phyloP scores from a whole-genome alignment of 768 basidiomycete species.

The Rhodotorula sphaerocarpa region DNA sequence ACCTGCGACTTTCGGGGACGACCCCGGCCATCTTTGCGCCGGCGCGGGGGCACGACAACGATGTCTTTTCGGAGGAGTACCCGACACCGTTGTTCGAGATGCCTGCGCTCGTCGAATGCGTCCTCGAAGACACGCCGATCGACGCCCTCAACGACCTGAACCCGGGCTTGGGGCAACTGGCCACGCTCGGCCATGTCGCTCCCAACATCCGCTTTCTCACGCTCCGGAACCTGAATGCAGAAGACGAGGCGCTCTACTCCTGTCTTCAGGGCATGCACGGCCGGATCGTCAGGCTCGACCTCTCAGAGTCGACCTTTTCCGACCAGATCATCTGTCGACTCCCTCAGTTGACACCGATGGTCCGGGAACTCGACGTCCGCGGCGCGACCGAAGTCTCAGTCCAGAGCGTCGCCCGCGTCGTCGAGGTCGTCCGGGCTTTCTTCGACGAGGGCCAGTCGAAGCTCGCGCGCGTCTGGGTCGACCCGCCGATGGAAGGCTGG shows the following conservation, averaged over 20 bases:
- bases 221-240: not conserved
- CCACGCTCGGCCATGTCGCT: conserved; percentile 14
- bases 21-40: conserved; percentile 24
- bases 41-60: not conserved
- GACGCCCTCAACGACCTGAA: conserved; percentile 1
- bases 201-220: not conserved
- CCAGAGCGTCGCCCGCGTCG: conserved; percentile 26
- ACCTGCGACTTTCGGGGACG: not conserved
- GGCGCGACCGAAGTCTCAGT: not conserved
- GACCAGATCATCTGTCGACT: conserved; percentile 22
- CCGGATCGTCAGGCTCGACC: conserved; percentile 2
- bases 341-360: conserved; percentile 2
- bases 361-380: conserved; percentile 24
- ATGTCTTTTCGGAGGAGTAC: conserved; percentile 3
- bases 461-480: conserved; percentile 9
- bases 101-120: not conserved
- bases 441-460: conserved; percentile 8
- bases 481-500: not conserved
- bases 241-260: not conserved
- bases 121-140: not conserved
- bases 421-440: conserved; percentile 14
- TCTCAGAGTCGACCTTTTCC: conserved; percentile 6
- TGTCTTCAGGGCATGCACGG: conserved; percentile 17
- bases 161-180: not conserved
- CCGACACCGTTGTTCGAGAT: conserved; percentile 27